Evolutionary conservation across 148 eudicot genomes (phyloP).

Genomic region (Fagopyrum homotropicum): DNA sequence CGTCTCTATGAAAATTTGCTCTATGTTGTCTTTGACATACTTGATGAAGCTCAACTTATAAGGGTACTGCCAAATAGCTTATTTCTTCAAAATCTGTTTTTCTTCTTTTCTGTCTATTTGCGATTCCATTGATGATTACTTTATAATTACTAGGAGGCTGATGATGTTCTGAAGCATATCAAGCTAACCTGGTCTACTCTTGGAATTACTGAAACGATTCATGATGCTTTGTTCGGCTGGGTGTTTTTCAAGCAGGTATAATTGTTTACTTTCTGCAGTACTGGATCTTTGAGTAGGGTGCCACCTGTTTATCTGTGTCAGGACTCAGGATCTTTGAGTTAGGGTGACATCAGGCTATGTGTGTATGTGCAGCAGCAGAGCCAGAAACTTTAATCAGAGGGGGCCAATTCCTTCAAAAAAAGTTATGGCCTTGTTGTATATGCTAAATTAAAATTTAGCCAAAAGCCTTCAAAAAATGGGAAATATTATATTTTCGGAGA

Average conservation of each 20-base stretch:
- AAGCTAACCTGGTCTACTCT: conserved; percentile 74
- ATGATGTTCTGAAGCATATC: conserved; percentile 60
- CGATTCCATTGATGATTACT: neutral
- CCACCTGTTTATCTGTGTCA: neutral
- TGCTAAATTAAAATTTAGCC: too few relatives aligned
- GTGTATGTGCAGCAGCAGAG: too few relatives aligned
- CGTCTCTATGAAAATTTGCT: conserved; percentile 78
- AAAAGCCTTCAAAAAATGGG: too few relatives aligned
- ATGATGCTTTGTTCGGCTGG: conserved; percentile 74
- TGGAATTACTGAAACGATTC: conserved; percentile 69
- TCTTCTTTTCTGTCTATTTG: neutral
- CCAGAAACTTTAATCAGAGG: too few relatives aligned
- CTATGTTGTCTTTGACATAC: conserved; percentile 65
- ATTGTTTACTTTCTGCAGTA: conserved; percentile 13
- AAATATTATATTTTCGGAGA: too few relatives aligned
- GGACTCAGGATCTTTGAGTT: too few relatives aligned
- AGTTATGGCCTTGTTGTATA: too few relatives aligned
- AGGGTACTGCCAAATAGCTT: conserved; percentile 28
- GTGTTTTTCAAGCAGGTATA: conserved; percentile 89
- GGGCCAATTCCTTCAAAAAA: too few relatives aligned
- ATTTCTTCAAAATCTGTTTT: conserved; percentile 5
- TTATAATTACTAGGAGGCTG: conserved; percentile 48
- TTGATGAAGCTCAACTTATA: conserved; percentile 78
- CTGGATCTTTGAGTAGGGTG: neutral
- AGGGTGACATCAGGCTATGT: neutral